Conservation (phyloP, 2,329 filamentous ascomycete species). For the Chaetomiaceae sp. region DNA sequence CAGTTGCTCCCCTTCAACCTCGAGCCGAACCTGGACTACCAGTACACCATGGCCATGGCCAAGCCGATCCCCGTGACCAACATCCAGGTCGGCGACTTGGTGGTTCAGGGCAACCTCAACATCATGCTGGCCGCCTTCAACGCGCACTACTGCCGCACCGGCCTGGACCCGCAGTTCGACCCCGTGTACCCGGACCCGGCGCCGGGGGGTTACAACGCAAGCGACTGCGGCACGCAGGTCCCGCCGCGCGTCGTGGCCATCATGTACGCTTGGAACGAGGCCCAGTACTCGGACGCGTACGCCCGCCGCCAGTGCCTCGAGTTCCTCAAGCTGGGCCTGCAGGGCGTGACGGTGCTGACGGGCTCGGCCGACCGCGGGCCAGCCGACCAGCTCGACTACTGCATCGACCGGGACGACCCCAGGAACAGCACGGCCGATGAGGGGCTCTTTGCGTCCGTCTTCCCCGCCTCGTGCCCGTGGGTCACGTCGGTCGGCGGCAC, state of each 20-base stretch:
- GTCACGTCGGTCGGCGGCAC: slow-evolving; percentile 32
- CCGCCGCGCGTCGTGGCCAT: slow-evolving; percentile 50
- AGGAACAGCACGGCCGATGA: slow-evolving; percentile 38
- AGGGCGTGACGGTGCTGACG: slow-evolving; percentile 47
- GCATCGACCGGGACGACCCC: slow-evolving; percentile 29
- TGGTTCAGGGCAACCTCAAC: slow-evolving; percentile 28
- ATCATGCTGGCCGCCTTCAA: slow-evolving; percentile 44
- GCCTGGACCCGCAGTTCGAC: slow-evolving; percentile 35
- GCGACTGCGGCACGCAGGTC: slow-evolving; percentile 38
- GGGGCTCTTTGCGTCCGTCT: slow-evolving; percentile 39
- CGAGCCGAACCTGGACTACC: slow-evolving; percentile 2
- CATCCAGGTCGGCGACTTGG: slow-evolving; percentile 19
- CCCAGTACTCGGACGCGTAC: slow-evolving; percentile 43
- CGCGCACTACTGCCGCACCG: slow-evolving; percentile 42
- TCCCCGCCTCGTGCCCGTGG: slow-evolving; percentile 36
- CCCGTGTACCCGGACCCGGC: slow-evolving; percentile 39
- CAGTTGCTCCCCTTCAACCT: background rate
- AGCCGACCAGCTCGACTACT: too few species aligned
- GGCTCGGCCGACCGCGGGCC: slow-evolving; percentile 41
- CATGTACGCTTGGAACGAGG: slow-evolving; percentile 50
- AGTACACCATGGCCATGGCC: slow-evolving; percentile 4
- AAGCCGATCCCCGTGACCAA: slow-evolving; percentile 19
- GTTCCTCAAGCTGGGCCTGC: slow-evolving; percentile 53
- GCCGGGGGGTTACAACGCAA: slow-evolving; percentile 31
- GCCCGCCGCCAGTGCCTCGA: slow-evolving; percentile 49